Evolutionary conservation across 2,329 filamentous ascomycete genomes (phyloP).

Genomic region (Sporothrix pallida): DNA sequence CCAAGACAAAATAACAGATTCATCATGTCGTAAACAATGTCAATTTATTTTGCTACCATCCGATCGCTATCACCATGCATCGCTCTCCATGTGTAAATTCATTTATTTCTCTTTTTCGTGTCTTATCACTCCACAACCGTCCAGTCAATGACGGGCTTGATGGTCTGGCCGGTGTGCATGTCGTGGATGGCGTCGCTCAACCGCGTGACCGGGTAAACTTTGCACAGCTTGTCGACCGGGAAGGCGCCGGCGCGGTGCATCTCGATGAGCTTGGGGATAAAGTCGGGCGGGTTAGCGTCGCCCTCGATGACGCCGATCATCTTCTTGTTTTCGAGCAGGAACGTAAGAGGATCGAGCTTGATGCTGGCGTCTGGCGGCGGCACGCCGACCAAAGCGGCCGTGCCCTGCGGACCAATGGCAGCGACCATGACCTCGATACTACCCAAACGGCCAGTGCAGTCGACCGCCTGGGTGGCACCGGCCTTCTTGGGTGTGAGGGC

Average conservation of each 20-base stretch:
- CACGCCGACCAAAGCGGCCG: background rate
- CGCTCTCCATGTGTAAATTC: background rate
- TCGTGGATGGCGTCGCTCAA: background rate
- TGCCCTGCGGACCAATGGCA: background rate
- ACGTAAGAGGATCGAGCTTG: background rate
- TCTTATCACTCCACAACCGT: background rate
- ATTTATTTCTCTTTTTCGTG: background rate
- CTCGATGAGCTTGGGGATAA: background rate
- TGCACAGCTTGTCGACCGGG: background rate
- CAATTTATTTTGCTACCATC: background rate
- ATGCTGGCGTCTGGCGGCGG: background rate
- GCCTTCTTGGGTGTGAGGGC: background rate
- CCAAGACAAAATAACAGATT: too few species aligned
- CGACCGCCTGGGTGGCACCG: background rate
- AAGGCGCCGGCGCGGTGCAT: background rate
- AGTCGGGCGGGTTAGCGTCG: background rate
- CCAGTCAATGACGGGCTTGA: conserved; percentile 1
- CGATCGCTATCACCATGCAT: background rate
- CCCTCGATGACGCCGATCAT: background rate
- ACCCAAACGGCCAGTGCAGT: background rate
- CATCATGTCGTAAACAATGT: too few species aligned
- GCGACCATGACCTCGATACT: background rate
- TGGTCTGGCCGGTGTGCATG: background rate
- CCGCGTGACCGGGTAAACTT: background rate
- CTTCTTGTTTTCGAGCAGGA: background rate